Evolutionary conservation across 352 stramenopile genomes (phyloP), one percentile per base, ranked within the genome.

Genomic region (Phytophthora pistaciae): DNA sequence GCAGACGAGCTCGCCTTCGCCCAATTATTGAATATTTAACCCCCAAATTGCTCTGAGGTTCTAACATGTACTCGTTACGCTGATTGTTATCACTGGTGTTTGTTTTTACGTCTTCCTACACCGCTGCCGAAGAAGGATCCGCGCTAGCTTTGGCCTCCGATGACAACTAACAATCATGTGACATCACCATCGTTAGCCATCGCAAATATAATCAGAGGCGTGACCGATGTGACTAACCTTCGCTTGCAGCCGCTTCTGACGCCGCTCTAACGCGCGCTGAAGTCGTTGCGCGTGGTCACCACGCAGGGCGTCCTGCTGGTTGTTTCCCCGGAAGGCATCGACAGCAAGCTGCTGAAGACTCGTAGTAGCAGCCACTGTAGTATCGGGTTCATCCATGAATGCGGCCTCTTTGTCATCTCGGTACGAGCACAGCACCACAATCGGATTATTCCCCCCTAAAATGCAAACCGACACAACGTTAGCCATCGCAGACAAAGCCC

Each of bases 351-450:
- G 59, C 31, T 69, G 56, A 14, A 79, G 21, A 36, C 62, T 75
- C 11, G 40, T 23, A 14, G 49, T 65, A 25, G 46, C n/a, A 11
- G 40, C 66, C 18, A 46, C 14, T 16, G 44, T 56, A 27, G 20
- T 49, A 23, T 49, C 46, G 6, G 50, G 50, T 1, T 73, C 66
- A 40, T 80, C 65, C 11, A 71, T 50, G 10, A 68, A 66, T 21
- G 21, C 31, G 56, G 72, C 59, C 20, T 85, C 73, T n/a, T 86
- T 66, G 36, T 83, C 80, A 5, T 77, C 74, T 60, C 78, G 72
- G n/a, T 80, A 71, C 10, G 82, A 81, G 53, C 75, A 85, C 13
- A 94, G 78, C 46, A 92, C 65, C 36, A 91, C 79, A 46, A 94
- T 83, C 13, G 86, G 83, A 25, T 90, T 75, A 60, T 81, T 85